Evolutionary conservation across 345 rosid species (phyloP), one percentile per base, ranked within the genome.

Genomic region (Melastoma malabathricum): DNA sequence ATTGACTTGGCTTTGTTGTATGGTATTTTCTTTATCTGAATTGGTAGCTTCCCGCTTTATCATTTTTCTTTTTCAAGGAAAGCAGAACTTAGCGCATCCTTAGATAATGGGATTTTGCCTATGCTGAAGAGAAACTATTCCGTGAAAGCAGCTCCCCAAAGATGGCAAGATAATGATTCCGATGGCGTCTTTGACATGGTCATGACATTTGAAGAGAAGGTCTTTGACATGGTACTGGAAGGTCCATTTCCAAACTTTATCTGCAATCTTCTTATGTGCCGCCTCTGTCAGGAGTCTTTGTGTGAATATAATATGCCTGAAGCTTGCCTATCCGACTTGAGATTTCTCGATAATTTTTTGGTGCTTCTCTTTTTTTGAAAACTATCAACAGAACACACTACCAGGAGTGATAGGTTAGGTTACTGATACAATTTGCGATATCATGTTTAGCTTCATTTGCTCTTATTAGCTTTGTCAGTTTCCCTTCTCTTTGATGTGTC

Each of bases 161-260:
- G 95, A 17, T 92, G 98, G 96, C 96, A 92, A 70, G 89, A 87
- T 13, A 92, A 87, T 68, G 87, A 83, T 66, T 75, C 75, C 8
- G 97, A 87, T 74, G 98, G 98, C 52, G 60, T 58, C 18, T 90
- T 92, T 52, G 86, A 84, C 64, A 73, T 87, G 18, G 86, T 87
- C 5, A 64, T 90, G 54, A 59, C 93, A 0, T 90, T 90, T 64
- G 98, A 90, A 75, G 96, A 90, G 60, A 84, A 86, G 68, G 96
- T 90, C 51, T 90, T 90, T 0, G 98, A 90, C 67, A 82, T 82
- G 59, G 85, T 84, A 43, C 57, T 90, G 58, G 95, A 90, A 76
- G 96, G 96, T 86, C n/a, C 55, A 16, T 22, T 13, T 43, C 51
- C 18, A 16, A 31, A 0, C 19, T 43, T 17, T 34, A 41, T 3